These are phyloP conservation scores for Kurtzmaniella quercitrusa DNA, from an alignment of 1,139 yeast genomes.

Conservation along the genomic window DNA sequence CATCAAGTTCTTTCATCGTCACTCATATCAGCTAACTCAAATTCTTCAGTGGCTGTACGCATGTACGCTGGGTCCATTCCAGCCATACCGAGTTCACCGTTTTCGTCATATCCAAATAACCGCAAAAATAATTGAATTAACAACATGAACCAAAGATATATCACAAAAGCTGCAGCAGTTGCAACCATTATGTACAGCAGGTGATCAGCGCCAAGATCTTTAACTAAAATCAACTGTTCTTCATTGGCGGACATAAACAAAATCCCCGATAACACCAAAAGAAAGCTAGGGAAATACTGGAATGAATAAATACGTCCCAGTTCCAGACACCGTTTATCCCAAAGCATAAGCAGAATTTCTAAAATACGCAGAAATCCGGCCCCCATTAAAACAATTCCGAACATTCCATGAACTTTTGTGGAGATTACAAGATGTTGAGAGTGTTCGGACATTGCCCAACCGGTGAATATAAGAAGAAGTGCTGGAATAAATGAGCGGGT, in stretches of 20 bases:
- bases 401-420: slow-evolving; percentile 82
- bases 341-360: slow-evolving; percentile 70
- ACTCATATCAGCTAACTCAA: slow-evolving; percentile 31
- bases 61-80: slow-evolving; percentile 10
- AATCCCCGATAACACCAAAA: slow-evolving; percentile 73
- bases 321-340: slow-evolving; percentile 47
- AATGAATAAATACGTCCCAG: slow-evolving; percentile 56
- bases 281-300: slow-evolving; percentile 81
- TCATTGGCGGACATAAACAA: slow-evolving; percentile 91
- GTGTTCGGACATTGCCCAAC: slow-evolving; percentile 93
- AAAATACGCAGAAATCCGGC: slow-evolving; percentile 74
- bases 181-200: slow-evolving; percentile 77
- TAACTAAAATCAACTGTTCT: slow-evolving; percentile 72
- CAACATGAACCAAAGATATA: slow-evolving; percentile 61
- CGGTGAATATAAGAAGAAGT: slow-evolving; percentile 75
- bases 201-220: slow-evolving; percentile 77
- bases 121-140: slow-evolving; percentile 55
- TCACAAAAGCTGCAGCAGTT: slow-evolving; percentile 68
- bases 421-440: slow-evolving; percentile 69
- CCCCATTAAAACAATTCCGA: slow-evolving; percentile 74
- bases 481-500: slow-evolving; percentile 77
- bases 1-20: slow-evolving; percentile 11
- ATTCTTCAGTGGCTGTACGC: slow-evolving; percentile 22
- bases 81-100: slow-evolving; percentile 25
- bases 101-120: slow-evolving; percentile 44